Percentiles rank a stretch among this genome's conserved stretches.
These are phyloP conservation scores for Boletus sp. DNA, from an alignment of 768 basidiomycete genomes.

Conservation along the genomic window DNA sequence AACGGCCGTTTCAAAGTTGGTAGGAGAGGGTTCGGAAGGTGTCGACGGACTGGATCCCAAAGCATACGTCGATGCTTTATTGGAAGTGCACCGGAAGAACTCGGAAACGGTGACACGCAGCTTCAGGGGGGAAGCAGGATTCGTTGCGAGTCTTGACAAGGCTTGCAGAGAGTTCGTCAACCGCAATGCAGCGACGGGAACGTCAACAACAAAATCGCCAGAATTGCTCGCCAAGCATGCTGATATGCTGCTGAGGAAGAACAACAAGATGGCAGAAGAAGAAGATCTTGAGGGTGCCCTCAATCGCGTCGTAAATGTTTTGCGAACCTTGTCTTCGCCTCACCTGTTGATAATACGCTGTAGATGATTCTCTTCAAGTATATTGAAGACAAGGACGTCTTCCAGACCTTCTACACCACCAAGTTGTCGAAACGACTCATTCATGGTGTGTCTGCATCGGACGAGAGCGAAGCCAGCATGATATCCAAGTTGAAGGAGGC, in stretches of 20 bases:
- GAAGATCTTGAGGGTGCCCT: constrained; percentile 86
- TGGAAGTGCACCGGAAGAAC: constrained; percentile 92
- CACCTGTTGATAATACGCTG: constrained; percentile 4
- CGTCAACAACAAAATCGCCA: constrained; percentile 81
- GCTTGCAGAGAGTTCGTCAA: constrained; percentile 97
- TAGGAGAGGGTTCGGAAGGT: constrained; percentile 48
- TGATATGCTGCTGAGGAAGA: constrained; percentile 86
- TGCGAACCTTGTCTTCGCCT: not conserved
- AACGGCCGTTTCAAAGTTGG: constrained; percentile 71
- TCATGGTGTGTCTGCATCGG: constrained; percentile 85
- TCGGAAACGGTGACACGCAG: constrained; percentile 82
- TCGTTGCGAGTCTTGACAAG: constrained; percentile 90
- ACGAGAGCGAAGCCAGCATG: constrained; percentile 97
- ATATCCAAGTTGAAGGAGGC: constrained; percentile 96
- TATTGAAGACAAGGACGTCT: constrained; percentile 98
- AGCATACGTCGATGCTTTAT: constrained; percentile 87
- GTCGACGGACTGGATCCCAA: constrained; percentile 81
- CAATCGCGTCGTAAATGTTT: constrained; percentile 73
- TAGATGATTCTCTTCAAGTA: constrained; percentile 99
- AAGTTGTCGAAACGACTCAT: constrained; percentile 92
- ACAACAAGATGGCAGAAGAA: constrained; percentile 92
- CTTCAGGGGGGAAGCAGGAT: constrained; percentile 90
- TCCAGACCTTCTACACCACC: constrained; percentile 96
- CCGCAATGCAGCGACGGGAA: constrained; percentile 83
- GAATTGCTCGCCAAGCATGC: constrained; percentile 91